Evolutionary conservation across 2,329 filamentous ascomycete species (phyloP), one percentile per base, ranked within the genome.

Genomic region (Exophiala aquamarina): DNA sequence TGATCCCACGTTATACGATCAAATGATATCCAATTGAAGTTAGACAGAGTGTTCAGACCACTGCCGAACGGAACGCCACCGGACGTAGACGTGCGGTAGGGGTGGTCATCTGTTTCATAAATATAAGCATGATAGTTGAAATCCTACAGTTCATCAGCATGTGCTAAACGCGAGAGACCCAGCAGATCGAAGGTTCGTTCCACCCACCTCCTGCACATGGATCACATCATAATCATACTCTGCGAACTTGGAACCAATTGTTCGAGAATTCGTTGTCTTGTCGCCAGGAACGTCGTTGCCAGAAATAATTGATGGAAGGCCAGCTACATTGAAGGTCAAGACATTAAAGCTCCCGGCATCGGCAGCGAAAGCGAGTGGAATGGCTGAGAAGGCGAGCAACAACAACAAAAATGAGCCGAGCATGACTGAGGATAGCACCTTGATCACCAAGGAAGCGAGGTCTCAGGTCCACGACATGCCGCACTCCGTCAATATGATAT

Each of bases 101-200:
- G 70, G 58, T 84, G 81, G 34, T 70, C 73, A 61, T 83, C 79
- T 11, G 77, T 78, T 8, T 69, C 70, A 64, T 86, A 86, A 54
- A 87, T 74, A 47, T 74, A 72, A 7, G 79, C 76, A 56, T 87
- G 82, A 64, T 80, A 86, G 66, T 84, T 84, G 71, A 86, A 86
- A 62, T 86, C 81, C 70, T 72, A 28, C 1, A 21, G 23, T 34
- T 14, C 37, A 11, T 26, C 11, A 26, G 23, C 11, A 26, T 26
- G 6, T 26, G 23, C 11, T 6, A 11, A 26, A n/a, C n/a, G n/a
- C n/a, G n/a, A n/a, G n/a, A 26, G 23, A 6, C 11, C 23, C 11
- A 6, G 23, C 23, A 26, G 23, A 6, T 26, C 6, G 6, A 6
- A 6, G 6, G 23, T 26, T 11, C 11, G 23, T 26, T n/a, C 11